A percentile compares a stretch with the other conserved stretches of the same genome.
Evolutionary conservation across 139 green algal species (phyloP).

Genomic region (Chlorella sp.): DNA sequence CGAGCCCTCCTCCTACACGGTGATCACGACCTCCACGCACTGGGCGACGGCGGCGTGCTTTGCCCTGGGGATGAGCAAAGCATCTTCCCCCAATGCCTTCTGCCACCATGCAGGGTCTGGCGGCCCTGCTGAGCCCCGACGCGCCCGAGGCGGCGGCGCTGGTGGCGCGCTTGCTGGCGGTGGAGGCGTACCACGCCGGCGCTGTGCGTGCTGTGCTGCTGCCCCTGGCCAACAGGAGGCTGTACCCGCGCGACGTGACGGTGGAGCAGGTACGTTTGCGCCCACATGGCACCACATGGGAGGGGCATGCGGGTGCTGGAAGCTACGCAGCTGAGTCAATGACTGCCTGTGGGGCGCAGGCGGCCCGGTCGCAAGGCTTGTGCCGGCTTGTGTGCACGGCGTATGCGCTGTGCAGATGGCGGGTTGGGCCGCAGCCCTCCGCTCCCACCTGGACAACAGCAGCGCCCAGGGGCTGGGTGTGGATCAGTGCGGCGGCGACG

Average conservation of each 20-base stretch:
- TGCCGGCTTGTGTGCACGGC: not conserved
- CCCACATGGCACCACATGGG: not conserved
- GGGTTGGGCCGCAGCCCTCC: not conserved
- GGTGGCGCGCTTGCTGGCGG: not conserved
- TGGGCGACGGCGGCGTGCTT: too few species aligned
- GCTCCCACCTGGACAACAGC: not conserved
- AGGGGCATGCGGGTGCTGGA: too few species aligned
- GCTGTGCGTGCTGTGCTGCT: not conserved
- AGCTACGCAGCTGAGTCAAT: not conserved
- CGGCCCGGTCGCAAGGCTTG: not conserved
- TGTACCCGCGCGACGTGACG: not conserved
- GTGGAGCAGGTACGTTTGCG: not conserved
- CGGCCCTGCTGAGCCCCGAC: too few species aligned
- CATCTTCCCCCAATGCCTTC: too few species aligned
- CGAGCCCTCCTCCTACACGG: not conserved
- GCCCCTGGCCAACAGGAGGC: not conserved
- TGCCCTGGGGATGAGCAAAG: too few species aligned
- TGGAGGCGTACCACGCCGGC: constrained; percentile 2
- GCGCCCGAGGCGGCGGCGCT: not conserved
- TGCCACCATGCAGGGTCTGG: not conserved
- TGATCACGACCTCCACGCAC: too few species aligned
- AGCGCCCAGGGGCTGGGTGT: not conserved
- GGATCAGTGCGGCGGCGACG: not conserved
- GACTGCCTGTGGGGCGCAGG: not conserved
- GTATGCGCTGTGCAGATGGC: not conserved